Base-by-base conservation (phyloP, 495 filamentous ascomycete species). In the Chaetomium tenue region DNA sequence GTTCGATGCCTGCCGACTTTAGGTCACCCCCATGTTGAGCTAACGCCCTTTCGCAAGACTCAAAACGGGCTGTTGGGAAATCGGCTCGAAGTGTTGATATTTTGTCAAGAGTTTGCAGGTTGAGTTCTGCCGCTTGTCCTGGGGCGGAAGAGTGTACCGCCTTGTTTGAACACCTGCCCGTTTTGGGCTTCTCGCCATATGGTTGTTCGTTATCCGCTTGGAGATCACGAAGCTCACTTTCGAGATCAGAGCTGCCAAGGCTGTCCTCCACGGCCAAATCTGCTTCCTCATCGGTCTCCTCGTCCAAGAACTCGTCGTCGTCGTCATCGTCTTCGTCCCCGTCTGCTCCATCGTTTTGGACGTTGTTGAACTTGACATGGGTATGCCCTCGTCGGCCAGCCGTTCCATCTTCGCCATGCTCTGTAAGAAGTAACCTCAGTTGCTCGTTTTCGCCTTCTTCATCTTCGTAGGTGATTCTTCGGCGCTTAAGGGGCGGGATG, bases 401-500 rank as follows among this genome's bases (percentile, higher is more conserved):
- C 0, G 40, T 25, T 18, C 76, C 76, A 1, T 74, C 70, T 11
- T 81, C 77, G 15, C 74, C 74, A 50, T 75, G 66, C 11, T 82
- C 80, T 23, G 71, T 74, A 16, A 78, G 76, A 52, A 74, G 68
- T 22, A 75, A 63, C 20, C 70, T 72, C 6, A 69, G 65, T 26
- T 73, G 74, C 15, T 75, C 64, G 16, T 68, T 66, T 9, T 69
- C 62, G 13, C 63, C 54, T 56, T 70, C 72, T 5, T 69, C 72
- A 23, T 75, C 72, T 39, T 79, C 74, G 55, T 83, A 76, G 25
- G 68, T 77, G 37, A 90, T 79, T 51, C 87, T 82, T 46, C 78
- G 76, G 60, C 89, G 86, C 75, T 96, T 96, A 59, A 86, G 80
- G 5, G 92, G 87, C 3, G 91, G 92, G 44, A 95, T 93, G 4